These are phyloP conservation scores for Tylopilus intermedius DNA, from an alignment of 768 basidiomycete species.

Conservation along the genomic window DNA sequence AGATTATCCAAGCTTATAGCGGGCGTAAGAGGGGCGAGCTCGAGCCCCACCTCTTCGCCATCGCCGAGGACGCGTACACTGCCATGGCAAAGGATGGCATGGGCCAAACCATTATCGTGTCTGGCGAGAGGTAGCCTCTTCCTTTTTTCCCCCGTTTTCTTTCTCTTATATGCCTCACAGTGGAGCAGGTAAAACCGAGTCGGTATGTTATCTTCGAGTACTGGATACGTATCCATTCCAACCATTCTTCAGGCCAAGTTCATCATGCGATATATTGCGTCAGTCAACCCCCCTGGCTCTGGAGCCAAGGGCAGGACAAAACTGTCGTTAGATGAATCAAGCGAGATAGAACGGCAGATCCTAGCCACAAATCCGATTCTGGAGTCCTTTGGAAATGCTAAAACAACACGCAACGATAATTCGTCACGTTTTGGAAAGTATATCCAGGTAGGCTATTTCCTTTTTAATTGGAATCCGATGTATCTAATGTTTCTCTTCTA, in stretches of 20 bases:
- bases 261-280: slow-evolving; percentile 98
- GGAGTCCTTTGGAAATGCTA: slow-evolving; percentile 98
- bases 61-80: slow-evolving; percentile 98
- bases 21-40: slow-evolving; percentile 89
- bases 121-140: slow-evolving; percentile 81
- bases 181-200: slow-evolving; percentile 99
- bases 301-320: slow-evolving; percentile 62
- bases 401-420: slow-evolving; percentile 98
- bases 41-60: slow-evolving; percentile 97
- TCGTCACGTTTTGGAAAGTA: slow-evolving; percentile 99
- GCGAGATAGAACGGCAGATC: slow-evolving; percentile 95
- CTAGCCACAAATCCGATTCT: slow-evolving; percentile 99
- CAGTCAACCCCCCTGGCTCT: slow-evolving; percentile 80
- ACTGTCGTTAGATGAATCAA: slow-evolving; percentile 75
- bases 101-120: slow-evolving; percentile 98
- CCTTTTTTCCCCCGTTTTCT: not conserved
- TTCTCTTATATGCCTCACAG: slow-evolving; percentile 38
- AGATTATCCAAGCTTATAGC: slow-evolving; percentile 95
- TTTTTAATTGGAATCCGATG: not conserved
- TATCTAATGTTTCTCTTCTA: slow-evolving; percentile 28
- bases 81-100: slow-evolving; percentile 91
- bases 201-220: slow-evolving; percentile 44
- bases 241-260: slow-evolving; percentile 72
- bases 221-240: not conserved
- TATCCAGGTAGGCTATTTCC: slow-evolving; percentile 63